Base-by-base conservation (phyloP, 108 stramenopile species). In the Pseudonitzschia multistriata region DNA sequence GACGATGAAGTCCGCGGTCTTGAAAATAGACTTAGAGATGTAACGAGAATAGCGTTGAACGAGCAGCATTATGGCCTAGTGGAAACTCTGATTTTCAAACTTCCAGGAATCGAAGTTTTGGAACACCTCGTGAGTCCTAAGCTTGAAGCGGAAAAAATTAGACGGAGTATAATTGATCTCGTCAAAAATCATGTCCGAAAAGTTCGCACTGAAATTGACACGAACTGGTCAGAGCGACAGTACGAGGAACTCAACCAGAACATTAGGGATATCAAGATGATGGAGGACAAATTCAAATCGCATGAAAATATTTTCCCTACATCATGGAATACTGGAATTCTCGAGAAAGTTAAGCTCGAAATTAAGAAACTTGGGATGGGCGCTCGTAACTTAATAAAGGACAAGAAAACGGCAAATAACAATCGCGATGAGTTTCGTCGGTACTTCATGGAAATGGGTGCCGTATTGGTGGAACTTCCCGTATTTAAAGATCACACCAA, bases 281-380 rank as follows among this genome's bases (percentile, higher is more conserved):
- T 84, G 83, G 83, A 86, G 49, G 30, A 49, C 19, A 62, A 76
- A 42, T 76, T 86, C 45, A 81, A 75, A 42, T 21, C 74, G 0
- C 29, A 54, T 24, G 24, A n/a, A 54, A 66, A 79, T 42, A 67
- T 86, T 13, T 86, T 86, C 69, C 56, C 80, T 11, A 39, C 60
- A 1, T 83, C 81, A n/a, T 86, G 85, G 85, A 78, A 86, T 42
- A 30, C 3, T 5, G 82, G 82, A 24, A 79, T 83, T 55, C 33
- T 79, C 3, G 29, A 73, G 34, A 68, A 33, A 24, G 73, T 86
- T 55, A 81, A 86, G 37, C 1, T n/a, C 2, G 85, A 86, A 70
- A 79, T 86, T 35, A 45, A 67, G 35, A 14, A 47, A 0, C 55
- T 82, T 19, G 82, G 81, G 19, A 59, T 81, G 28, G 69, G 82